phyloP scores from a whole-genome alignment of 2,329 filamentous ascomycete genomes.

The Westerdykella aurantiaca region DNA sequence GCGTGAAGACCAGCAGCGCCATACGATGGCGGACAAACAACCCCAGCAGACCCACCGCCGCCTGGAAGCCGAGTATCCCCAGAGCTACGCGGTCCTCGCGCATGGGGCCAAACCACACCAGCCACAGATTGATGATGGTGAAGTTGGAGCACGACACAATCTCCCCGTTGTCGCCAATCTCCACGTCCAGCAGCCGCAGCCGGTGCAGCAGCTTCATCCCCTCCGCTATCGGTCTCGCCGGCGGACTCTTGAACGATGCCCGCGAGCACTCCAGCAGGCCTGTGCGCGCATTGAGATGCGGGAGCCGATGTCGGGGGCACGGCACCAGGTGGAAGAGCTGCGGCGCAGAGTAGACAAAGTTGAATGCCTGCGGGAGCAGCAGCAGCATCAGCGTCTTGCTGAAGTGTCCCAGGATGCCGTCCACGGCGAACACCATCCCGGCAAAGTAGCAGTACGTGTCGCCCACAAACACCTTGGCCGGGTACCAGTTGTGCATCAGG shows the following conservation, averaged over 20 bases:
- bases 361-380: constrained; percentile 90
- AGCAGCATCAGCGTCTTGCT: constrained; percentile 91
- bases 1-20: constrained; percentile 80
- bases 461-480: constrained; percentile 89
- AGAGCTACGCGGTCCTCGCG: constrained; percentile 76
- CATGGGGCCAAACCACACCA: constrained; percentile 90
- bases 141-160: constrained; percentile 83
- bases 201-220: constrained; percentile 63
- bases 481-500: constrained; percentile 90
- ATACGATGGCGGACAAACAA: constrained; percentile 80
- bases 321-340: constrained; percentile 87
- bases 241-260: constrained; percentile 68
- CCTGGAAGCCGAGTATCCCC: constrained; percentile 76
- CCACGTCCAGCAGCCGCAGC: constrained; percentile 63
- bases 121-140: constrained; percentile 90
- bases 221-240: constrained; percentile 57
- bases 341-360: constrained; percentile 88
- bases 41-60: constrained; percentile 68
- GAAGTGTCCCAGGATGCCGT: constrained; percentile 95
- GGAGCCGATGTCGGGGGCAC: constrained; percentile 87
- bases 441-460: constrained; percentile 99
- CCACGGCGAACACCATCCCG: constrained; percentile 97
- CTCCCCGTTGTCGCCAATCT: constrained; percentile 59
- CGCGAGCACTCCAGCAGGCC: constrained; percentile 82
- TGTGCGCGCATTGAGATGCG: constrained; percentile 77